Base-by-base conservation (phyloP, 208 protist species). In the Acanthamoeba healyi region DNA sequence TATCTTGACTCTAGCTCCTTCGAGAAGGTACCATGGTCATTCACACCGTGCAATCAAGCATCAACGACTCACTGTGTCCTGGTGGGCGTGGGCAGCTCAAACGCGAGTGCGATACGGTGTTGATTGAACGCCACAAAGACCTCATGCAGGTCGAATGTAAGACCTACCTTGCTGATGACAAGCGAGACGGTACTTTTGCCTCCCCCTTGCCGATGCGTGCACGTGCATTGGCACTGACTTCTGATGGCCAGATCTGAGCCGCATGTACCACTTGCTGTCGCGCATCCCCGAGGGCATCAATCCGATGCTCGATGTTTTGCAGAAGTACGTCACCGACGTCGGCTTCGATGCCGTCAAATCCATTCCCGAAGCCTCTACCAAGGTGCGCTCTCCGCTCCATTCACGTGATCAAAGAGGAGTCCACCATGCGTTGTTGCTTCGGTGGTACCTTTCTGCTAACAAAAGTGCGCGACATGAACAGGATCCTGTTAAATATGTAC, bases 221-320 rank as follows among this genome's bases (percentile, higher is more conserved):
- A 6, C 22, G 6, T 17, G 17, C 22, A 1, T 44, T n/a, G 38
- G n/a, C n/a, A n/a, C n/a, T n/a, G n/a, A n/a, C n/a, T n/a, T n/a
- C n/a, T 49, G 44, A 49, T 56, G 4, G 49, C 49, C 3, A 95
- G 96, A 97, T 77, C 70, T 97, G 51, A 74, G 54, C 2, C 82
- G 96, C 17, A 94, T 97, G 95, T 98, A 97, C 89, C 54, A 65
- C 22, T 67, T 98, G 40, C 90, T 97, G n/a, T 94, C 56, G 3
- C 96, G 96, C 40, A 94, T 97, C 19, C 61, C 86, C 36, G 74
- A 94, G 56, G 95, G 95, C 61, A 70, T 97, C 29, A 92, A 97
- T 26, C 94, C 92, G 34, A 29, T 97, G 32, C 90, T 65, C 56
- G 63, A 58, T 3, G 86, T 77, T 9, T 42, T 97, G 7, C 94